phyloP scores from a whole-genome alignment of 345 rosid species.

The Dovyalis caffra region DNA sequence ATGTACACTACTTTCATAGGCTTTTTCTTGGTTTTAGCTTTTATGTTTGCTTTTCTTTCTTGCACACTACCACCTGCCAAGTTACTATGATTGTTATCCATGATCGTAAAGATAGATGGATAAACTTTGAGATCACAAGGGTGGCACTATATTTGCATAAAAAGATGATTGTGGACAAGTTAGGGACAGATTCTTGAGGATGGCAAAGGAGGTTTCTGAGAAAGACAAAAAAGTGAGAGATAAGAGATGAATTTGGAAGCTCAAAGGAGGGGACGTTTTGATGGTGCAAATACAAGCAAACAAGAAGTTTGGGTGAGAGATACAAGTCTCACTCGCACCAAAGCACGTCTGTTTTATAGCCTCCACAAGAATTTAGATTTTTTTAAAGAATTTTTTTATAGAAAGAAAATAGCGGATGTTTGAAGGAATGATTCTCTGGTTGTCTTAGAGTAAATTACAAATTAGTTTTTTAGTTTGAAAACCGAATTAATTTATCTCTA shows the following conservation, averaged over 20 bases:
- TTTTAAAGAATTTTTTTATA: no score
- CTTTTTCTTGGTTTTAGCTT: conserved; percentile 13
- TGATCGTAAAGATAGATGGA: not conserved
- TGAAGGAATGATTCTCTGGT: not conserved
- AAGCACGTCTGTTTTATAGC: not conserved
- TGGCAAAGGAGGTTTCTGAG: not conserved
- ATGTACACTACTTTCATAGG: conserved; percentile 52
- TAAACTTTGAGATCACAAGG: not conserved
- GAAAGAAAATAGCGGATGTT: not conserved
- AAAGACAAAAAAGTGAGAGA: not conserved
- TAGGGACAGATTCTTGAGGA: not conserved
- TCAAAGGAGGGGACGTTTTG: not conserved
- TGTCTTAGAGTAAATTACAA: no score
- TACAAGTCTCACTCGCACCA: not conserved
- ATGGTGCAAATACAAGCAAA: not conserved
- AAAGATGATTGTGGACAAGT: not conserved
- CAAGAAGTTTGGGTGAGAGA: not conserved
- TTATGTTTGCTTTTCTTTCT: conserved; percentile 13
- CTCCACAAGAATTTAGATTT: not conserved
- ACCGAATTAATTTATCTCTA: no score
- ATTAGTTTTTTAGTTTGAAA: no score
- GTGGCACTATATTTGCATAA: not conserved
- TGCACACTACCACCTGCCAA: not conserved
- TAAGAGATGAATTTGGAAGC: not conserved
- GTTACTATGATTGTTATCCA: not conserved